Evolutionary conservation across 164 flowering plant species (phyloP).

Genomic region (Taxillus chinensis): DNA sequence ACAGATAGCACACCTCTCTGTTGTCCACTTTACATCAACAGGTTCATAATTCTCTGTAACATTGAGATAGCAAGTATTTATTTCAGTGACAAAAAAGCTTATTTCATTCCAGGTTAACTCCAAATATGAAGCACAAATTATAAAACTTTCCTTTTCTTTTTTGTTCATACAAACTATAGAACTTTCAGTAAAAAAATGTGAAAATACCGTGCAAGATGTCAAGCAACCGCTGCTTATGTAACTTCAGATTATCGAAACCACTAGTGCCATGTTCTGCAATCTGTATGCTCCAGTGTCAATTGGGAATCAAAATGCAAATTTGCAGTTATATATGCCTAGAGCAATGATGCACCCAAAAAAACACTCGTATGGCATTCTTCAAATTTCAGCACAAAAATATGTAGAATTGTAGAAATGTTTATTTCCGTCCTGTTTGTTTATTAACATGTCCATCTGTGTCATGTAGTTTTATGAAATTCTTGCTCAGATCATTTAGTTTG

Average conservation of each 20-base stretch:
- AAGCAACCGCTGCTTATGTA: conserved; percentile 1
- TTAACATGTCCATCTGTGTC: too few species aligned
- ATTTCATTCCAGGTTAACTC: neutral
- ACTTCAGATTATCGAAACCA: neutral
- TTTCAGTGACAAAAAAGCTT: neutral
- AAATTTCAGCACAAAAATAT: neutral
- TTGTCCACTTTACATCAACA: conserved; percentile 3
- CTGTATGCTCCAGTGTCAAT: neutral
- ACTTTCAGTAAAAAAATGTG: neutral
- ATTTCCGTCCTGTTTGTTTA: too few species aligned
- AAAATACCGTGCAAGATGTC: neutral
- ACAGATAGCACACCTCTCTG: conserved; percentile 2
- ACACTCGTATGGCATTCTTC: neutral
- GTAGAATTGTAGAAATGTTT: too few species aligned
- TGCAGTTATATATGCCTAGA: neutral
- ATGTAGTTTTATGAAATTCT: too few species aligned
- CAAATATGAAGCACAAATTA: neutral
- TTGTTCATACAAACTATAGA: neutral
- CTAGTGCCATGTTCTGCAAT: neutral
- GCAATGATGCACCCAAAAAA: neutral
- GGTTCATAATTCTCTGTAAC: conserved; percentile 3
- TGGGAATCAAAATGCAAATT: neutral
- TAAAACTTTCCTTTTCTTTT: neutral
- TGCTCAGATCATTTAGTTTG: neutral
- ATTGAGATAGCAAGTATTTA: neutral